These are phyloP conservation scores for Venturiaceae sp. DNA, from an alignment of 2,329 filamentous ascomycete genomes.

Conservation along the genomic window DNA sequence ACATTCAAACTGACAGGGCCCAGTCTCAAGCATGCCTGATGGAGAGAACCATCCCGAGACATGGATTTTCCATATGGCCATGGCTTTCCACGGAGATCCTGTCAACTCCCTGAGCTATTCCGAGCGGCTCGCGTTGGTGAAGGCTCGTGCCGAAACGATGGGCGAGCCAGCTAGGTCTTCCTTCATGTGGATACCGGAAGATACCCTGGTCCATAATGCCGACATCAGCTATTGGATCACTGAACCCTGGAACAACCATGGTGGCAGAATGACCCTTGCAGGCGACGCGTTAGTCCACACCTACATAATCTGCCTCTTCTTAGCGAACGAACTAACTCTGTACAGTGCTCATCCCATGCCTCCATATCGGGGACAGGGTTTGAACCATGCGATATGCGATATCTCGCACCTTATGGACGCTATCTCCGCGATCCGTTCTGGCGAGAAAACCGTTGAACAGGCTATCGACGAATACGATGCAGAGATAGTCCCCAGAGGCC, in stretches of 20 bases:
- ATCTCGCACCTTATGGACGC: constrained; percentile 24
- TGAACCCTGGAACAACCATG: constrained; percentile 22
- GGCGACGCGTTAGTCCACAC: constrained; percentile 32
- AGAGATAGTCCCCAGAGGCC: constrained; percentile 30
- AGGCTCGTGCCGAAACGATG: constrained; percentile 27
- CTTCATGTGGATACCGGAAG: constrained; percentile 23
- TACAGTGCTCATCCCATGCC: constrained; percentile 33
- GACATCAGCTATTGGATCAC: constrained; percentile 19
- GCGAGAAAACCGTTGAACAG: constrained; percentile 12
- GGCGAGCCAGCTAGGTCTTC: constrained; percentile 35
- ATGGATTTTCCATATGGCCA: constrained; percentile 25
- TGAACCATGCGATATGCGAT: constrained; percentile 38
- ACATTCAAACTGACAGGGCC: constrained; percentile 7
- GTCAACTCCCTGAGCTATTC: constrained; percentile 19
- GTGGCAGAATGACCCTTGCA: constrained; percentile 25
- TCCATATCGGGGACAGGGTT: constrained; percentile 36
- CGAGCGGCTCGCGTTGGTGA: constrained; percentile 23
- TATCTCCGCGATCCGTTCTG: constrained; percentile 10
- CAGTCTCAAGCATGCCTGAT: constrained; percentile 22
- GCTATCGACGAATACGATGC: constrained; percentile 30
- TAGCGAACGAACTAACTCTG: not conserved
- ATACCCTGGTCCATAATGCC: constrained; percentile 21
- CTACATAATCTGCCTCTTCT: constrained; percentile 25
- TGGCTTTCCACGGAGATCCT: constrained; percentile 18
- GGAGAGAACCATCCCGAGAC: constrained; percentile 19